Base-by-base conservation (phyloP, 148 eudicot genomes). In the Oxyria digyna region DNA sequence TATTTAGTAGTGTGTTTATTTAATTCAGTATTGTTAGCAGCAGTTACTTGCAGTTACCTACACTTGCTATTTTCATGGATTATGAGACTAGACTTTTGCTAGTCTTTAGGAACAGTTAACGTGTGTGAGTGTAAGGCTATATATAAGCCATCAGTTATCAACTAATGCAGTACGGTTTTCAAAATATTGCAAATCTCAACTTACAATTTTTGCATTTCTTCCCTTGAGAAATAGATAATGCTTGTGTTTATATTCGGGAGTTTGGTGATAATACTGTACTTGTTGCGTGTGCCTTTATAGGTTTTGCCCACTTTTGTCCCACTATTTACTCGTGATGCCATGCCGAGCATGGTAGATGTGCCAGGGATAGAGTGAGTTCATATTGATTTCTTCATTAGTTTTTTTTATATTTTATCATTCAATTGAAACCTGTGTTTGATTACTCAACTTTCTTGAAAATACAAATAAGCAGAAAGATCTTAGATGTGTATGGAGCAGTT, bases 271-370 rank as follows among this genome's bases (percentile, higher is more conserved):
- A 55, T 20, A 33, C 40, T 38, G 41, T n/a, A 68, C 35, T 69
- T 40, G 21, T 40, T 57, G 48, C 8, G 8, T 31, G 27, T 69
- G 15, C 23, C 62, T 6, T 40, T 78, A 70, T 79, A 93, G 98
- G 96, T 93, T 65, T 82, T 93, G 80, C 98, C 98, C 70, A 93
- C 96, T 43, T 89, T 89, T 82, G 82, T 86, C 48, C 81, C 95
- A 63, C 55, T 93, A 64, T 81, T 84, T 74, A 33, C 81, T 68
- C 35, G 14, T 71, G 84, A 69, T 68, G n/a, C 72, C 68, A 10
- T 33, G 62, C 78, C 91, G 29, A n/a, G 76, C 21, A 55, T 93
- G 57, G 29, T 55, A 33, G 14, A 65, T 42, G 27, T 86, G 15
- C 95, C 96, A 15, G 91, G 96, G 59, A 71, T 94, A 81, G 75